These are phyloP conservation scores for Teratosphaeria zuluensis DNA, from an alignment of 2,329 filamentous ascomycete species.

Conservation along the genomic window DNA sequence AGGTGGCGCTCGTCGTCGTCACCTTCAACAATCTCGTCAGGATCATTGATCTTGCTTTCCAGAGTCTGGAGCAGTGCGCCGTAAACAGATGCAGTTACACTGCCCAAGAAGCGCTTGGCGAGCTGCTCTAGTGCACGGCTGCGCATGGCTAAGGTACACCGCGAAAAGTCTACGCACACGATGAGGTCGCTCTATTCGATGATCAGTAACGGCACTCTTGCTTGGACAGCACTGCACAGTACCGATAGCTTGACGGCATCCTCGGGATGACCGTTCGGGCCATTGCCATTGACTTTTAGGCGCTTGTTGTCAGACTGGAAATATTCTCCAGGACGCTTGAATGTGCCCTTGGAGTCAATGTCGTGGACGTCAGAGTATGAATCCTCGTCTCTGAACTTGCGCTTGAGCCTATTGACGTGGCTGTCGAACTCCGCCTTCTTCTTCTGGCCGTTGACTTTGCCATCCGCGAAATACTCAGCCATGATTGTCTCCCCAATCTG, in stretches of 20 bases:
- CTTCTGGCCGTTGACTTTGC: constrained; percentile 51
- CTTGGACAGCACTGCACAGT: constrained; percentile 17
- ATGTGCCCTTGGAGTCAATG: constrained; percentile 14
- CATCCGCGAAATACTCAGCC: constrained; percentile 43
- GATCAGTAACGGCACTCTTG: constrained; percentile 16
- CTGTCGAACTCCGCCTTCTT: constrained; percentile 53
- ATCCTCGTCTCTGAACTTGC: constrained; percentile 37
- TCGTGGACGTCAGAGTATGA: constrained; percentile 22
- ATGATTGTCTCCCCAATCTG: constrained; percentile 56
- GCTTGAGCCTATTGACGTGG: constrained; percentile 49
- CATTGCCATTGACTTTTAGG: constrained; percentile 22
- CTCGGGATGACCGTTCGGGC: constrained; percentile 22
- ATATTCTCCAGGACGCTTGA: constrained; percentile 15
- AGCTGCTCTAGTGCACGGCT: constrained; percentile 68
- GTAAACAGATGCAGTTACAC: constrained; percentile 70
- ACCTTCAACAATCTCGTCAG: constrained; percentile 8
- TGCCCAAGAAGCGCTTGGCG: constrained; percentile 59
- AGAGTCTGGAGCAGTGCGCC: constrained; percentile 60
- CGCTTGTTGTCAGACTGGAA: constrained; percentile 19
- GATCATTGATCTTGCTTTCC: constrained; percentile 50
- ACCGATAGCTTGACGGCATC: constrained; percentile 26
- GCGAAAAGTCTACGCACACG: constrained; percentile 74
- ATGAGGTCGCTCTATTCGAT: constrained; percentile 56
- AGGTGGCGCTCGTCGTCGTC: constrained; percentile 21
- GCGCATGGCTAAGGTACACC: constrained; percentile 71